Evolutionary conservation across 164 flowering plant genomes (phyloP), one percentile per base, ranked within the genome.

Genomic region (Santalum album): DNA sequence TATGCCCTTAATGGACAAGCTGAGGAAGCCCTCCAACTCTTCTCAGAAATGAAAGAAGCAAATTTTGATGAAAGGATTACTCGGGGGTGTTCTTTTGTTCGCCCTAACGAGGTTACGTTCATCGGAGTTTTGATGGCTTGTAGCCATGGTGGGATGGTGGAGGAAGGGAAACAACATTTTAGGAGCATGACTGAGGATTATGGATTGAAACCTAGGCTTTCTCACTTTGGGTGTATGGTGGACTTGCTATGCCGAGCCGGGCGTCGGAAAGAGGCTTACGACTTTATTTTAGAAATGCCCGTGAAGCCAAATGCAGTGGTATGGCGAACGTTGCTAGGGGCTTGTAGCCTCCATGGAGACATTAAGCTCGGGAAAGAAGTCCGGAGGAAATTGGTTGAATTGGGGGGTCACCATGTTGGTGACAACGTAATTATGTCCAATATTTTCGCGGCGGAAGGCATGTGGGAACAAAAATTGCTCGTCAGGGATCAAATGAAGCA

Each of bases 151-250:
- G 78, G 78, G 36, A 12, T 72, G 66, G 70, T 70, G 34, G 67
- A 69, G 36, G 72, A 68, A 54, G 78, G 79, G 16, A 47, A 52
- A 56, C 32, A 45, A 6, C 61, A 60, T 47, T 71, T 71, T 53
- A 63, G 53, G 26, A 43, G 64, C 14, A 73, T 73, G 81, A 68
- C 12, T 51, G 65, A 65, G 38, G 62, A 56, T 27, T 70, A 68
- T 49, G 34, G 54, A 16, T 42, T 71, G 24, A 55, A 52, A 25
- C 72, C 75, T 6, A 54, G 63, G 40, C 43, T 54, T 10, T 40
- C 67, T n/a, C 78, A 78, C 38, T 75, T 49, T 54, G 74, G 74
- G 19, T 75, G 74, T 58, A 71, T 78, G 70, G 78, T 73, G 11
- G 79, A 75, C 59, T 68, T 72, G 10, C 42, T 69, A 16, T 65